Percentiles rank a stretch among this genome's conserved stretches.
phyloP scores from a whole-genome alignment of 169 alveolate genomes.

The Plasmodium malariae region DNA sequence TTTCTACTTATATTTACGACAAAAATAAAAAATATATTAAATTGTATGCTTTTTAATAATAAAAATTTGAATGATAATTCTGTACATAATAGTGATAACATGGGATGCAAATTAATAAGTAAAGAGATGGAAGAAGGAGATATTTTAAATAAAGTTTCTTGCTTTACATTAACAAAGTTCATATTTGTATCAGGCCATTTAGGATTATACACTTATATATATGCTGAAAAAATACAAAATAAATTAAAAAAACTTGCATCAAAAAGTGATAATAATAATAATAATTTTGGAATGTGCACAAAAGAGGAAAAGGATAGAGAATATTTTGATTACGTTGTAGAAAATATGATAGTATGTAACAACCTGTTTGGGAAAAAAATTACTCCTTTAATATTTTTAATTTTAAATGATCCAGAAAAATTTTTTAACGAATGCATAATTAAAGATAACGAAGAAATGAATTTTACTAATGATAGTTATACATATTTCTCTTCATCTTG shows the following conservation, averaged over 20 bases:
- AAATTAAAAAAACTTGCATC: constrained; percentile 50
- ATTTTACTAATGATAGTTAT: neutral
- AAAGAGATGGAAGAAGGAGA: constrained; percentile 7
- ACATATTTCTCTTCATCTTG: neutral
- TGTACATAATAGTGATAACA: neutral
- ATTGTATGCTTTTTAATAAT: neutral
- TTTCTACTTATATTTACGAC: constrained; percentile 32
- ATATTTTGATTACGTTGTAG: constrained; percentile 73
- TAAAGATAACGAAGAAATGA: neutral
- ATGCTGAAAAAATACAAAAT: constrained; percentile 66
- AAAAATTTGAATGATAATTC: neutral
- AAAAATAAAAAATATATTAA: constrained; percentile 26
- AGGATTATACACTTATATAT: constrained; percentile 72
- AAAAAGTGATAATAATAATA: constrained; percentile 47
- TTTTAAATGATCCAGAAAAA: constrained; percentile 33
- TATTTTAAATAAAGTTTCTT: constrained; percentile 16
- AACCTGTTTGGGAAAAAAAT: constrained; percentile 64
- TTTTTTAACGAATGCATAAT: constrained; percentile 49
- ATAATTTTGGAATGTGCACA: constrained; percentile 71
- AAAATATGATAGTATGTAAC: constrained; percentile 69
- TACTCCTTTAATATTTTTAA: constrained; percentile 58
- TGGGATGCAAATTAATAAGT: constrained; percentile 6
- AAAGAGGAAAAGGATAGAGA: constrained; percentile 74
- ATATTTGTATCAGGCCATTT: constrained; percentile 60
- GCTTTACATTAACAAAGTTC: constrained; percentile 45